These are phyloP conservation scores for Colletotrichum magnum DNA, from an alignment of 2,329 filamentous ascomycete genomes.

Conservation along the genomic window DNA sequence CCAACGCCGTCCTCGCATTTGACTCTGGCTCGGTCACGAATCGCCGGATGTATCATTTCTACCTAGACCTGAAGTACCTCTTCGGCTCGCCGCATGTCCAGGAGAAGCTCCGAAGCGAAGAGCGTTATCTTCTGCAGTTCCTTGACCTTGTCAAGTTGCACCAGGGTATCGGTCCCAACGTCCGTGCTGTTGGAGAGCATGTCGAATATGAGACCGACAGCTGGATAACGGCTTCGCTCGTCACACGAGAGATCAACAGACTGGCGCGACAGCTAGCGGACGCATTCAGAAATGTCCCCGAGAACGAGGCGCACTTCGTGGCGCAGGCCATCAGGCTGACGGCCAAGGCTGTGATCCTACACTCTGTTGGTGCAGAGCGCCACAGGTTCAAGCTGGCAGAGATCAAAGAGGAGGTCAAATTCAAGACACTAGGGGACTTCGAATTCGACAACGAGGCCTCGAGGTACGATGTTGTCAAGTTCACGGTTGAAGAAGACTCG, in stretches of 20 bases:
- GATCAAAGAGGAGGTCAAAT: slow-evolving; percentile 87
- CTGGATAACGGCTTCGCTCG: slow-evolving; percentile 96
- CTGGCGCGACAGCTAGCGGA: slow-evolving; percentile 91
- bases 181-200: slow-evolving; percentile 92
- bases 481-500: slow-evolving; percentile 87
- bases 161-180: slow-evolving; percentile 96
- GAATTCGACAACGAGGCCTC: slow-evolving; percentile 78
- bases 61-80: slow-evolving; percentile 92
- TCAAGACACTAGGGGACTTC: slow-evolving; percentile 83
- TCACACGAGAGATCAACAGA: slow-evolving; percentile 95
- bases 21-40: slow-evolving; percentile 97
- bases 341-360: slow-evolving; percentile 87
- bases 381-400: slow-evolving; percentile 88
- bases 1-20: slow-evolving; percentile 89
- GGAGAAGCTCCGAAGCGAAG: slow-evolving; percentile 84
- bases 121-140: slow-evolving; percentile 93
- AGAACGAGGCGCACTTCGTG: slow-evolving; percentile 77
- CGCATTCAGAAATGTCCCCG: slow-evolving; percentile 80
- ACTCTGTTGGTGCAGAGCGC: slow-evolving; percentile 91
- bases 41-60: slow-evolving; percentile 97
- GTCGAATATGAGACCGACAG: slow-evolving; percentile 98
- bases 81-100: slow-evolving; percentile 92
- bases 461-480: slow-evolving; percentile 82
- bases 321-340: slow-evolving; percentile 79
- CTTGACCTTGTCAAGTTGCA: slow-evolving; percentile 95